Percentiles rank a stretch among this genome's conserved stretches.
phyloP scores from a whole-genome alignment of 805 yeast genomes.

The Millerozyma miso region DNA sequence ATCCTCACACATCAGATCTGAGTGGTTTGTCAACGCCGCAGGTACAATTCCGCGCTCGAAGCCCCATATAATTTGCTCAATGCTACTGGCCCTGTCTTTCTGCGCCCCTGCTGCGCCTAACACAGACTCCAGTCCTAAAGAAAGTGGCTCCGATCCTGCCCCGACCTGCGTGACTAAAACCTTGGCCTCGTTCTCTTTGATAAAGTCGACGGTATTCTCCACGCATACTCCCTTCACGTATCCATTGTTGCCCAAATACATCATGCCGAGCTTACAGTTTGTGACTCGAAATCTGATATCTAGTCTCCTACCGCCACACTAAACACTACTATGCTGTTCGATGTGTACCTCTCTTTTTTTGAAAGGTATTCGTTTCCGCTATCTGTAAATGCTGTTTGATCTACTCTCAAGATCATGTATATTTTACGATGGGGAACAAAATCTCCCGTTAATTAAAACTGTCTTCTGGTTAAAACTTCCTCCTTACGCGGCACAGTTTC shows the following conservation, averaged over 20 bases:
- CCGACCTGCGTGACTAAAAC: background rate
- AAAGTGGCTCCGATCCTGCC: background rate
- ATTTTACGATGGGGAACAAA: background rate
- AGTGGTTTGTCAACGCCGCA: conserved; percentile 10
- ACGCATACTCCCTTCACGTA: background rate
- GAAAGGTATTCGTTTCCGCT: too few relatives aligned
- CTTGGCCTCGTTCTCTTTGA: background rate
- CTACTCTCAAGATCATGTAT: background rate
- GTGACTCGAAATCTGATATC: too few relatives aligned
- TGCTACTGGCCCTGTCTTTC: background rate
- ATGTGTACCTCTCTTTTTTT: too few relatives aligned
- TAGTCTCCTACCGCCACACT: too few relatives aligned
- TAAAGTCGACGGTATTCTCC: background rate
- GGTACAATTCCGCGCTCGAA: background rate
- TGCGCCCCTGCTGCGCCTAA: background rate
- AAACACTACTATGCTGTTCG: too few relatives aligned
- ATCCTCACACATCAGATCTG: conserved; percentile 17
- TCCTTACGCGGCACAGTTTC: background rate
- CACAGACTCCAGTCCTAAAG: background rate
- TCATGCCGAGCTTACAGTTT: background rate
- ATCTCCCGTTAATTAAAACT: background rate
- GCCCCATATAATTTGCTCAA: background rate
- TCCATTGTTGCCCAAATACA: background rate
- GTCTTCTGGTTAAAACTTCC: background rate
- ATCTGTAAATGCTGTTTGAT: background rate